These are phyloP conservation scores for Linnemannia schmuckeri DNA, from an alignment of 192 early-diverging fungal genomes.

Conservation along the genomic window DNA sequence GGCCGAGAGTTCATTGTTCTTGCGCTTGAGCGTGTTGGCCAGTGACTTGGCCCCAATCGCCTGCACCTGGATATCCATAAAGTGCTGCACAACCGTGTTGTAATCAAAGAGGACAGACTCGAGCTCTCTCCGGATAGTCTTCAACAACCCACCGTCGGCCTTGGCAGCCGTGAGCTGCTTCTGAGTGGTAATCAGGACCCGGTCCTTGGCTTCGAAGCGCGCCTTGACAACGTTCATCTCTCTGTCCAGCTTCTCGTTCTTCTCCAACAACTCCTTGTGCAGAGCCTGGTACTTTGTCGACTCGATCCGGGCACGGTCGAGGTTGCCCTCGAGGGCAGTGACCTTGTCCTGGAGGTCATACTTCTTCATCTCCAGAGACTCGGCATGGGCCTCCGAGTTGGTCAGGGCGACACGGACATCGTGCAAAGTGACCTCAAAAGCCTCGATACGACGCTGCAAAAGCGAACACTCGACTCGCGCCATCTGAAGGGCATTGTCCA, in stretches of 20 bases:
- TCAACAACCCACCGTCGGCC: constrained; percentile 43
- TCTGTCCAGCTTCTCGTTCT: constrained; percentile 40
- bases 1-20: constrained; percentile 31
- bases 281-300: constrained; percentile 49
- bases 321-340: constrained; percentile 33
- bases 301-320: constrained; percentile 46
- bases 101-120: constrained; percentile 54
- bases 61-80: constrained; percentile 56
- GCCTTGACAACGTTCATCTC: constrained; percentile 52
- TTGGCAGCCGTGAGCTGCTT: constrained; percentile 51
- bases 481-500: constrained; percentile 44
- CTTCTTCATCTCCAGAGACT: constrained; percentile 52
- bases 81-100: constrained; percentile 55
- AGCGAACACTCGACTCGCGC: constrained; percentile 51
- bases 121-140: constrained; percentile 52
- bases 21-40: constrained; percentile 46
- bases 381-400: constrained; percentile 50
- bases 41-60: constrained; percentile 53
- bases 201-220: constrained; percentile 54
- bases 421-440: constrained; percentile 49
- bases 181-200: constrained; percentile 50
- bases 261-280: constrained; percentile 52
- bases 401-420: constrained; percentile 51
- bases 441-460: constrained; percentile 50
- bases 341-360: constrained; percentile 55